phyloP scores from a whole-genome alignment of 306 rosid species.

The Styphnolobium japonicum region DNA sequence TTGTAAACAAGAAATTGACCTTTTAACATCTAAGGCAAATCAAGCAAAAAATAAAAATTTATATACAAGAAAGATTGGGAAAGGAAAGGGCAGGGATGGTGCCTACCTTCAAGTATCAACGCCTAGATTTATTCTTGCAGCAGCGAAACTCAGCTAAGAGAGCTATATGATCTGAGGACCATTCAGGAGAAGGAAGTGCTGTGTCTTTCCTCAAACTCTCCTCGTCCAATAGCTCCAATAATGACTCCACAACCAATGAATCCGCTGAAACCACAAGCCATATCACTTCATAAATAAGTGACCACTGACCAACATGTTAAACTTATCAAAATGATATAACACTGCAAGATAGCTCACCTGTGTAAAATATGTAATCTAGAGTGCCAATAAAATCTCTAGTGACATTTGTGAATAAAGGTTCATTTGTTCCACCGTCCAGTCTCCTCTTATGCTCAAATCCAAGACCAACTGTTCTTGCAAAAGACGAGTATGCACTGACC shows the following conservation, averaged over 20 bases:
- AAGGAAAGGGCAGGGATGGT: background rate
- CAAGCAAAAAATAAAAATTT: background rate
- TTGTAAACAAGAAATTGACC: background rate
- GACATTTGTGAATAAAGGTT: slow-evolving; percentile 88
- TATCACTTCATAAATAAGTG: background rate
- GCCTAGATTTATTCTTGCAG: slow-evolving; percentile 83
- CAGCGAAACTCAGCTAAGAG: slow-evolving; percentile 92
- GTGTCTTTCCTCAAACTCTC: slow-evolving; percentile 96
- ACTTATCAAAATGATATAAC: background rate
- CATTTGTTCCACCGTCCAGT: slow-evolving; percentile 74
- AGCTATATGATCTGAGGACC: slow-evolving; percentile 99
- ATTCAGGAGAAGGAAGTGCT: slow-evolving; percentile 98
- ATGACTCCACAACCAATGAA: slow-evolving; percentile 86
- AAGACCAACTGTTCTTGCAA: slow-evolving; percentile 68
- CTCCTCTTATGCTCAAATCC: slow-evolving; percentile 79
- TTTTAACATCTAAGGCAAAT: background rate
- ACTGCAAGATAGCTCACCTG: slow-evolving; percentile 52
- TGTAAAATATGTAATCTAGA: slow-evolving; percentile 95
- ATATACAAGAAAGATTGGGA: background rate
- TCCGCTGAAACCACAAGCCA: slow-evolving; percentile 67
- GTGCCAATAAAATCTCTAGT: slow-evolving; percentile 95
- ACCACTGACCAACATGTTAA: background rate
- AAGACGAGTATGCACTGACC: slow-evolving; percentile 96
- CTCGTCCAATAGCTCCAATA: slow-evolving; percentile 95
- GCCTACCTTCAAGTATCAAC: slow-evolving; percentile 56